These are phyloP conservation scores for Termitomyces sp. DNA, from an alignment of 768 basidiomycete genomes.

Conservation along the genomic window DNA sequence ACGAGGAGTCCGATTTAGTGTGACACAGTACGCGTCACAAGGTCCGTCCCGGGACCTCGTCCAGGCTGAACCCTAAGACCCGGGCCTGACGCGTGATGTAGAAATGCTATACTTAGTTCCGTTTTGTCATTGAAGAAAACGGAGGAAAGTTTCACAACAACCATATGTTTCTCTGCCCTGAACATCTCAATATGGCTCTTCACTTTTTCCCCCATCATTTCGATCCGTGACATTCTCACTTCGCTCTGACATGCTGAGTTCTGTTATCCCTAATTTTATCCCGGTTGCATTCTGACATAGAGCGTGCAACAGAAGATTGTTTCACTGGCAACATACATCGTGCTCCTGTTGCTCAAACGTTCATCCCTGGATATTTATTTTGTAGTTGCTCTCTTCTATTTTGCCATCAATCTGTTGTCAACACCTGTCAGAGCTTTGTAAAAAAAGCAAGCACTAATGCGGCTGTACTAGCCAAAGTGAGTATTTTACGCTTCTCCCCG, in stretches of 20 bases:
- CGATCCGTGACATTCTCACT: not conserved
- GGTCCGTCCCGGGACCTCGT: too few species aligned
- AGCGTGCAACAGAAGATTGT: not conserved
- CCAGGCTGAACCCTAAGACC: too few species aligned
- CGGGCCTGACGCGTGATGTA: too few species aligned
- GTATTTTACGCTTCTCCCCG: not conserved
- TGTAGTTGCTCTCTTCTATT: not conserved
- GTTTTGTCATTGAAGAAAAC: not conserved
- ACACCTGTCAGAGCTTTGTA: not conserved
- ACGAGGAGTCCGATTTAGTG: not conserved
- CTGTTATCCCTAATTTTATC: not conserved
- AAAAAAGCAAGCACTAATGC: not conserved
- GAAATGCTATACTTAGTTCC: too few species aligned
- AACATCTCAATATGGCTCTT: not conserved
- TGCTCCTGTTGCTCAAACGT: not conserved
- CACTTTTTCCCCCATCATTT: not conserved
- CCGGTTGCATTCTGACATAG: not conserved
- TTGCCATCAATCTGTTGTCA: not conserved
- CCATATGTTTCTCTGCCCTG: not conserved
- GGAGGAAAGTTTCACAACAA: not conserved
- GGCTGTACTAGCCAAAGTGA: not conserved
- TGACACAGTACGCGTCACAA: not conserved
- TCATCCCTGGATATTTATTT: not conserved
- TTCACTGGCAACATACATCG: not conserved
- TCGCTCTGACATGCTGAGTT: not conserved